phyloP scores from a whole-genome alignment of 2,329 filamentous ascomycete species.

The Aspergillus sergii region DNA sequence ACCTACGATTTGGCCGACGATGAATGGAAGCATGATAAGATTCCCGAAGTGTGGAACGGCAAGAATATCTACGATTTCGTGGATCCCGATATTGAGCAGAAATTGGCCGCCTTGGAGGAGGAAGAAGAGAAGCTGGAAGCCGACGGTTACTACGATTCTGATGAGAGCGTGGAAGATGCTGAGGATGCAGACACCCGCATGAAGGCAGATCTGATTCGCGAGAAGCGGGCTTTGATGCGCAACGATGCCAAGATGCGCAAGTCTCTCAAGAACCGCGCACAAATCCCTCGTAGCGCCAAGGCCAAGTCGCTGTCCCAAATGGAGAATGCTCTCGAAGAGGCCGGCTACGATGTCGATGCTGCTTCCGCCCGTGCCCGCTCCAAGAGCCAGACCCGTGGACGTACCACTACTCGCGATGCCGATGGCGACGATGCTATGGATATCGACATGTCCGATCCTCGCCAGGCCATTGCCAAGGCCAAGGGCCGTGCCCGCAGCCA shows the following conservation, averaged over 20 bases:
- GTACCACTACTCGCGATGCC: slow-evolving; percentile 66
- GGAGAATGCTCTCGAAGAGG: slow-evolving; percentile 78
- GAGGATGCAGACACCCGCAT: slow-evolving; percentile 84
- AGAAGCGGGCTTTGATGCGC: slow-evolving; percentile 88
- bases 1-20: slow-evolving; percentile 85
- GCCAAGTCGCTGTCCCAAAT: slow-evolving; percentile 85
- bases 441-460: slow-evolving; percentile 42
- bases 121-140: slow-evolving; percentile 92
- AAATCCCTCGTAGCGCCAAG: slow-evolving; percentile 81
- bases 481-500: slow-evolving; percentile 69
- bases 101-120: slow-evolving; percentile 87
- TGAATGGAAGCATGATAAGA: slow-evolving; percentile 95
- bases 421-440: slow-evolving; percentile 73
- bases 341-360: slow-evolving; percentile 80
- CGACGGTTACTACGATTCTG: slow-evolving; percentile 91
- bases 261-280: slow-evolving; percentile 92
- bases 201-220: slow-evolving; percentile 93
- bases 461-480: slow-evolving; percentile 62
- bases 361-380: slow-evolving; percentile 73
- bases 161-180: slow-evolving; percentile 79
- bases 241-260: slow-evolving; percentile 96
- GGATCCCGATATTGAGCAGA: slow-evolving; percentile 93
- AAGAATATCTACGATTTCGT: slow-evolving; percentile 98
- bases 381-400: slow-evolving; percentile 64
- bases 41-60: slow-evolving; percentile 91